Evolutionary conservation across 163 green algal genomes (phyloP), one percentile per base, ranked within the genome.

Genomic region (Volvox carteri): DNA sequence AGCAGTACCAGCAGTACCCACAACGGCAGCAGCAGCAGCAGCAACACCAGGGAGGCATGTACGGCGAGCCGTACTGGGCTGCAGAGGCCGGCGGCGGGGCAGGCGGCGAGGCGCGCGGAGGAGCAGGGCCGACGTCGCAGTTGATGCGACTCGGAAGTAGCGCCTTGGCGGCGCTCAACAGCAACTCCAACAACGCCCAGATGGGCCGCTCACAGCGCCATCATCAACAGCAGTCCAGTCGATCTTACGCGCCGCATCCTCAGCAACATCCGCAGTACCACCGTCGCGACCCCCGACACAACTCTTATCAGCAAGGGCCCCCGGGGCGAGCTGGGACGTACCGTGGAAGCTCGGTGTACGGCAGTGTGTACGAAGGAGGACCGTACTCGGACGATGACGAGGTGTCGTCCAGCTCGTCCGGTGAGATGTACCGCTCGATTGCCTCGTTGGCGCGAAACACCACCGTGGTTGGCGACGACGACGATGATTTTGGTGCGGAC

Each of bases 351-450:
- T 44, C n/a, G 35, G 68, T 35, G 68, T 77, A 77, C 68, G 68
- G 37, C 68, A 77, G 72, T 42, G 72, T 25, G 39, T 56, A 78
- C 70, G 70, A 33, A 2, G 70, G 56, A 4, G 70, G 70, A 7
- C 2, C 70, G 42, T 56, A 58, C 35, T 78, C 70, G 30, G 75
- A 41, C 54, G 35, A 6, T 50, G 75, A 41, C 54, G 35, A 6
- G 14, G 77, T 37, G 41, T 42, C 78, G 39, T 79, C 81, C 25
- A 58, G 30, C 18, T 83, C 68, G 21, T 78, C 67, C 0, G 50
- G 41, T 2, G 81, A 87, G 65, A 88, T 88, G 83, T 88, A 88
- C 50, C 83, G 83, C 68, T 70, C 39, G 4, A 60, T 88, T 42
- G 83, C 83, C 9, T 83, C 68, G 0, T 70, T 88, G 12, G 83